Evolutionary conservation across 768 basidiomycete genomes (phyloP).

Genomic region (Termitomyces sp.): DNA sequence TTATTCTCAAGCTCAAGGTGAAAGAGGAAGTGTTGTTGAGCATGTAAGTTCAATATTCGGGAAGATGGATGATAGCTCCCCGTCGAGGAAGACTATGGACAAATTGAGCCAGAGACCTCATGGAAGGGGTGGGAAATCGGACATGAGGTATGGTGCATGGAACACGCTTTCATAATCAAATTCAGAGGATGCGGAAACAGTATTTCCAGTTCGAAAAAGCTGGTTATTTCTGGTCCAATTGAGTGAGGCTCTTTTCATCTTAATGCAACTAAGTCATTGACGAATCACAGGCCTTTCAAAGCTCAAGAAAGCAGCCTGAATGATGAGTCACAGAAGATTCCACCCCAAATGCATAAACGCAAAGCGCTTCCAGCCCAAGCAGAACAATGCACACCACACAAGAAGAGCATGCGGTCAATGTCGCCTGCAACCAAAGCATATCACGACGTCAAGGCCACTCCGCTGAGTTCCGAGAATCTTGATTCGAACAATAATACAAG

Average conservation of each 20-base stretch:
- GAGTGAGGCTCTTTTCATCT: background rate
- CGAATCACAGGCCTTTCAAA: background rate
- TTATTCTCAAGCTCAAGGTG: background rate
- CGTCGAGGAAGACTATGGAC: background rate
- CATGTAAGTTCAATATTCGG: background rate
- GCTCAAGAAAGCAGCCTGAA: background rate
- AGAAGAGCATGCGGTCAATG: background rate
- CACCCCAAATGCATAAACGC: constrained; percentile 6
- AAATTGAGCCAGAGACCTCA: background rate
- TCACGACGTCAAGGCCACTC: background rate
- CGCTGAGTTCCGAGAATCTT: background rate
- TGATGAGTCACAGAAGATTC: background rate
- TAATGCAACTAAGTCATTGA: background rate
- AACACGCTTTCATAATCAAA: background rate
- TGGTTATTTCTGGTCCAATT: background rate
- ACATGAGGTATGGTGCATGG: background rate
- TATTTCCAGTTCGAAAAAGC: background rate
- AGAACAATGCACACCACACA: background rate
- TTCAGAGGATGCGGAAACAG: background rate
- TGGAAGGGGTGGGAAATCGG: background rate
- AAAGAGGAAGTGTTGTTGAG: background rate
- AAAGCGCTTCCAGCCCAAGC: background rate
- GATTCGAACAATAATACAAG: background rate
- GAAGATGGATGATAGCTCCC: background rate
- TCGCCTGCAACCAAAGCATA: background rate